phyloP scores from a whole-genome alignment of 768 basidiomycete species.

The Butyriboletus loyo region DNA sequence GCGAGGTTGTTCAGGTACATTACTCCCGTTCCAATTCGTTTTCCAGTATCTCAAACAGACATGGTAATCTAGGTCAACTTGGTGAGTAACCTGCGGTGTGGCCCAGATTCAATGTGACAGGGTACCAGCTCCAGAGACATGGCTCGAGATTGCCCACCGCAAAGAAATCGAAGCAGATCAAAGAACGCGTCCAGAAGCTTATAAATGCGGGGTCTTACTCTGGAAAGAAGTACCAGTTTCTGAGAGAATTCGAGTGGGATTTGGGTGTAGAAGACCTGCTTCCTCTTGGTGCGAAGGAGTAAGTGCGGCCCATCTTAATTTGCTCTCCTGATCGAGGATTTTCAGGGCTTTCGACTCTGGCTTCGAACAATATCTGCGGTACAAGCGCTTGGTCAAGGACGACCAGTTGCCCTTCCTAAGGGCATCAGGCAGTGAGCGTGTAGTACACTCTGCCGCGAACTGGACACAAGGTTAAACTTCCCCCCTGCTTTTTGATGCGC shows the following conservation, averaged over 20 bases:
- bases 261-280: slow-evolving; percentile 59
- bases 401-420: slow-evolving; percentile 53
- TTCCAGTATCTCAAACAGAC: not conserved
- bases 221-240: slow-evolving; percentile 52
- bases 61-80: slow-evolving; percentile 24
- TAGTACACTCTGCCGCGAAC: slow-evolving; percentile 63
- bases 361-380: slow-evolving; percentile 48
- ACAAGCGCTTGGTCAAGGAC: slow-evolving; percentile 44
- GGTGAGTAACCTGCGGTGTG: slow-evolving; percentile 14
- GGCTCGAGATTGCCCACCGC: slow-evolving; percentile 75
- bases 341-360: slow-evolving; percentile 53
- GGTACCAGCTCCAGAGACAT: slow-evolving; percentile 68
- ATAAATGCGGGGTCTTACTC: slow-evolving; percentile 42
- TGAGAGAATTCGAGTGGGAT: slow-evolving; percentile 55
- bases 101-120: slow-evolving; percentile 2
- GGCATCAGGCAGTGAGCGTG: slow-evolving; percentile 51
- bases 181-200: slow-evolving; percentile 51
- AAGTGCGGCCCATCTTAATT: slow-evolving; percentile 17
- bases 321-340: not conserved
- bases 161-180: slow-evolving; percentile 42
- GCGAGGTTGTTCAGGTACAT: slow-evolving; percentile 55
- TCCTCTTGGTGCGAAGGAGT: slow-evolving; percentile 68
- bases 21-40: not conserved
- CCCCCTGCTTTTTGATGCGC: not conserved
- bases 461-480: slow-evolving; percentile 56